Conservation (phyloP, 768 basidiomycete genomes). For the Russula virescens region DNA sequence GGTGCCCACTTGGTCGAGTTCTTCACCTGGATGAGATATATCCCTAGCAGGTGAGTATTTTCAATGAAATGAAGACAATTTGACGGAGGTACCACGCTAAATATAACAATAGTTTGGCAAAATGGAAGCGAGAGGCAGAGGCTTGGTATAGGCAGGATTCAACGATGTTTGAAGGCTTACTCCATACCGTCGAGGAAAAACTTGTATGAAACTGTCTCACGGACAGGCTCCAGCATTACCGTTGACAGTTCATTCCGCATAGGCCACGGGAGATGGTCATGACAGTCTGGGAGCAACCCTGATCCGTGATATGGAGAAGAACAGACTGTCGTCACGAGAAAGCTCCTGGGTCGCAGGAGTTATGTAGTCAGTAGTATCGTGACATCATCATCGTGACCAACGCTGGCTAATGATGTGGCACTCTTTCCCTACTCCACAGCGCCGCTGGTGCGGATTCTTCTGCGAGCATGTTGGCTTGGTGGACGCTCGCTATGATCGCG, state of each 20-base stretch:
- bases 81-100: too few relatives aligned
- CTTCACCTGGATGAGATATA: neutral
- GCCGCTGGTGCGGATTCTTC: neutral
- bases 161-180: neutral
- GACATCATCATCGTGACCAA: neutral
- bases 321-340: neutral
- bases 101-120: neutral
- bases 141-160: neutral
- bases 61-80: too few relatives aligned
- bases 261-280: neutral
- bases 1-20: neutral
- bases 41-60: neutral
- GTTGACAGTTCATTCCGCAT: too few relatives aligned
- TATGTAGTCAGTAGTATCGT: neutral
- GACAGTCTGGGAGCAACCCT: neutral
- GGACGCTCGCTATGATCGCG: neutral
- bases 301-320: neutral
- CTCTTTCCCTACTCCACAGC: neutral
- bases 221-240: too few relatives aligned
- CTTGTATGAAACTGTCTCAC: neutral
- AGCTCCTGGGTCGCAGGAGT: neutral
- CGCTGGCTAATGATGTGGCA: too few relatives aligned
- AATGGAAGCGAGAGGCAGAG: neutral
- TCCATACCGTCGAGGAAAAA: neutral
- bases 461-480: neutral